Conservation (phyloP, 495 filamentous ascomycete species). For the Lepidopterella palustris region DNA sequence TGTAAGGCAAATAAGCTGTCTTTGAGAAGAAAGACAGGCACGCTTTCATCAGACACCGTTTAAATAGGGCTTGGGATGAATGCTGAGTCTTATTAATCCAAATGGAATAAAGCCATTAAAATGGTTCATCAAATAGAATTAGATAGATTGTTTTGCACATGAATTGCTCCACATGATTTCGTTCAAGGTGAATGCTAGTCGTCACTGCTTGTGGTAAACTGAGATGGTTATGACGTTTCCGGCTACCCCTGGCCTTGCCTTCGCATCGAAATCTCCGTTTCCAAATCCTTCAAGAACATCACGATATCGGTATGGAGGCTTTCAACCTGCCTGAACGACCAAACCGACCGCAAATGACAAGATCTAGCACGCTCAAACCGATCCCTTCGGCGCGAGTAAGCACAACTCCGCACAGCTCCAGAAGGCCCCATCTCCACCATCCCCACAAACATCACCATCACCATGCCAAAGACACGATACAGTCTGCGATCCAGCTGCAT, state of each 20-base stretch:
- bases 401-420: slow-evolving; percentile 19
- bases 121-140: too few relatives aligned
- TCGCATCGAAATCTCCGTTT: background rate
- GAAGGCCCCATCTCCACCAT: slow-evolving; percentile 23
- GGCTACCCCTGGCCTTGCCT: background rate
- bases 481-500: slow-evolving; percentile 20
- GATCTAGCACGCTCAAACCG: slow-evolving; percentile 11
- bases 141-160: too few relatives aligned
- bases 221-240: background rate
- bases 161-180: too few relatives aligned
- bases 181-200: too few relatives aligned
- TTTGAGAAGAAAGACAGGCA: too few relatives aligned
- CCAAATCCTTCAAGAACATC: background rate
- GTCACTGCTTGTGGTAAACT: too few relatives aligned
- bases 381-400: slow-evolving; percentile 14
- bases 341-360: slow-evolving; percentile 1
- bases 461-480: slow-evolving; percentile 16
- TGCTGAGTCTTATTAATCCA: too few relatives aligned
- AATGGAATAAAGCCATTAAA: too few relatives aligned
- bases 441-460: slow-evolving; percentile 17
- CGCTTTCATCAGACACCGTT: too few relatives aligned
- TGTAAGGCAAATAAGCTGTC: too few relatives aligned
- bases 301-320: slow-evolving; percentile 25
- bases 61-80: too few relatives aligned
- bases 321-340: slow-evolving; percentile 2